Base-by-base conservation (phyloP, 2,329 filamentous ascomycete species). In the Mycogone perniciosa region DNA sequence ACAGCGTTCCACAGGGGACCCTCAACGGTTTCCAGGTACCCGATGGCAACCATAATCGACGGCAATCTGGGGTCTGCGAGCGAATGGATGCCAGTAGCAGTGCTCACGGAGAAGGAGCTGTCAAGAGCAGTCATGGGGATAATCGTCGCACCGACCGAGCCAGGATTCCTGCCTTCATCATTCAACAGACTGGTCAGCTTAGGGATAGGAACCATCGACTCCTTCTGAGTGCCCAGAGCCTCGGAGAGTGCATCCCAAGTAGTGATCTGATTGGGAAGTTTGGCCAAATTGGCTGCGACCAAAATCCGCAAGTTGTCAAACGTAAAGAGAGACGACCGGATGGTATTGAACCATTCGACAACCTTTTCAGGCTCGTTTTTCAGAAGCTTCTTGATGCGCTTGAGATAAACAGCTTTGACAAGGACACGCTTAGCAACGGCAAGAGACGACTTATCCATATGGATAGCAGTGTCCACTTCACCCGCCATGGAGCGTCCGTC, bases 1-100 rank as follows among this genome's bases (percentile, higher is more conserved):
- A 97, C 88, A 0, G 89, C 89, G 56, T 86, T 86, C 92, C 93
- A 97, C 31, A 99, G 81, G 1, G 93, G 93, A 0, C 93, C 93
- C 68, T 99, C 93, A 13, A 95, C 87, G 1, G 90, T 85, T 64
- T 96, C 91, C 54, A 99, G 85, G 64, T 96, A 97, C 20, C 90
- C 84, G 45, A 90, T 82, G 1, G 92, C 90, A 6, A 99, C 91
- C 66, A 95, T 81, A 46, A 96, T 77, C 2, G 91, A 85, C 0
- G 93, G 90, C 1, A 97, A 76, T 11, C 82, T 79, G 0, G 90
- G 85, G 61, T 96, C 86, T 4, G 79, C 76, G 63, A 86, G 91
- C 0, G 85, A 88, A 27, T 81, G 78, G 11, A 92, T 80, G 5
- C 92, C 92, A 39, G 80, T 79, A 2, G 85, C 77, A 8, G 86